Evolutionary conservation across 352 stramenopile genomes (phyloP), one percentile per base, ranked within the genome.

Genomic region (Phytophthora idaei): DNA sequence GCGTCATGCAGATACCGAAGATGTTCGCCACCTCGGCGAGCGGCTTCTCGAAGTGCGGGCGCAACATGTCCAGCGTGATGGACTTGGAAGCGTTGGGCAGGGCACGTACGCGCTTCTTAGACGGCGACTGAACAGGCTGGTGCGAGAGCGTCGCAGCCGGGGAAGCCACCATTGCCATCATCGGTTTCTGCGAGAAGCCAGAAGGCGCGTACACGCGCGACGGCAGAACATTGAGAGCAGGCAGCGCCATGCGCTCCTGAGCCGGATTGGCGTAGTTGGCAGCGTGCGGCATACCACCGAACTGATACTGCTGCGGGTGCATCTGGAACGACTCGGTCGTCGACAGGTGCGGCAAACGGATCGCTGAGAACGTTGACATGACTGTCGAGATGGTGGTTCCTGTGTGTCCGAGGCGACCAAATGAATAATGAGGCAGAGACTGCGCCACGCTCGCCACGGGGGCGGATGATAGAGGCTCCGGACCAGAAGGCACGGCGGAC

Each of bases 1-100:
- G 70, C 58, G 85, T 93, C 83, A 89, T 90, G 65, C 85, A 93
- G 65, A 93, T 93, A 41, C 85, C 80, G 45, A 93, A 91, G 67
- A 91, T 81, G 48, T 72, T 78, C 25, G 82, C 80, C 67, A 89
- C 85, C 46, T 93, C 82, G 27, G 80, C 82, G 50, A 93, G 71
- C 50, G 85, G 85, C 67, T 87, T 88, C 57, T 93, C 84, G 52
- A 92, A 92, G 69, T 91, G 84, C 12, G 82, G 84, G 3, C 81
- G 84, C 8, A 92, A 67, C 69, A 91, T 71, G 53, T 84, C 76
- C 49, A 93, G 63, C 63, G 82, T 91, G 66, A 93, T 93, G 48
- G 74, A 90, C 69, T 90, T 87, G 72, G 83, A 89, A n/a, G 81
- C 83, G 64, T 92, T 92, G 51, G 79, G 76, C n/a, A 92, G 69